Conservation (phyloP, 495 filamentous ascomycete species). For the Penicillium steckii region DNA sequence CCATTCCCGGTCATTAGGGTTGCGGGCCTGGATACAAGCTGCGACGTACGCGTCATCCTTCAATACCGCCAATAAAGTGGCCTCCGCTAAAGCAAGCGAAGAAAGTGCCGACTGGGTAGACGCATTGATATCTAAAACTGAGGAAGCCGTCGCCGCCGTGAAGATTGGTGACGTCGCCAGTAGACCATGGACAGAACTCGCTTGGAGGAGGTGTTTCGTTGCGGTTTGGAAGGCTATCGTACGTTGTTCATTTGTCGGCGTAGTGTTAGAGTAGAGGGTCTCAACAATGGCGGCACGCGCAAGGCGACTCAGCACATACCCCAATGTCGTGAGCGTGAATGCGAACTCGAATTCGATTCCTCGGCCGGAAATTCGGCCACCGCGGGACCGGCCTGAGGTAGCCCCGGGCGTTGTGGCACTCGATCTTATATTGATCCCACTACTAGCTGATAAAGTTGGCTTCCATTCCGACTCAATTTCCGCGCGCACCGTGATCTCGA, state of each 20-base stretch:
- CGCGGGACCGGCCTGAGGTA: conserved; percentile 7
- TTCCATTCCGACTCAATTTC: conserved; percentile 76
- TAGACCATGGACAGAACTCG: conserved; percentile 74
- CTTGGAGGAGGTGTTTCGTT: conserved; percentile 73
- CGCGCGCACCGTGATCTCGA: conserved; percentile 61
- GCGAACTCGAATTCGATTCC: conserved; percentile 82
- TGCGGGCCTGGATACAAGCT: conserved; percentile 70
- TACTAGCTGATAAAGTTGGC: conserved; percentile 63
- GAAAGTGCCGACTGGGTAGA: conserved; percentile 67
- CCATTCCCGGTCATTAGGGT: conserved; percentile 82
- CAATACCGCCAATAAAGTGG: conserved; percentile 82
- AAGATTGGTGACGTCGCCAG: conserved; percentile 46
- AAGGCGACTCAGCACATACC: conserved; percentile 66
- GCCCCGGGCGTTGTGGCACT: background rate
- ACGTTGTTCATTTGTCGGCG: conserved; percentile 64
- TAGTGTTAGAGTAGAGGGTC: conserved; percentile 53
- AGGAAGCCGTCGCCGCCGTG: conserved; percentile 9
- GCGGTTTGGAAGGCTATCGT: conserved; percentile 69
- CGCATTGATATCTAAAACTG: conserved; percentile 59
- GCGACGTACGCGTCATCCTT: conserved; percentile 93
- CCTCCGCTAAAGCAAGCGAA: conserved; percentile 76
- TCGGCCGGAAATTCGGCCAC: conserved; percentile 59
- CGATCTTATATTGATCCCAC: conserved; percentile 5
- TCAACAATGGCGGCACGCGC: conserved; percentile 59
- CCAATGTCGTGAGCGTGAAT: conserved; percentile 75